A percentile compares a stretch with the other conserved stretches of the same genome.
These are phyloP conservation scores for Suhomyces choctaworum DNA, from an alignment of 1,139 yeast species.

Conservation along the genomic window DNA sequence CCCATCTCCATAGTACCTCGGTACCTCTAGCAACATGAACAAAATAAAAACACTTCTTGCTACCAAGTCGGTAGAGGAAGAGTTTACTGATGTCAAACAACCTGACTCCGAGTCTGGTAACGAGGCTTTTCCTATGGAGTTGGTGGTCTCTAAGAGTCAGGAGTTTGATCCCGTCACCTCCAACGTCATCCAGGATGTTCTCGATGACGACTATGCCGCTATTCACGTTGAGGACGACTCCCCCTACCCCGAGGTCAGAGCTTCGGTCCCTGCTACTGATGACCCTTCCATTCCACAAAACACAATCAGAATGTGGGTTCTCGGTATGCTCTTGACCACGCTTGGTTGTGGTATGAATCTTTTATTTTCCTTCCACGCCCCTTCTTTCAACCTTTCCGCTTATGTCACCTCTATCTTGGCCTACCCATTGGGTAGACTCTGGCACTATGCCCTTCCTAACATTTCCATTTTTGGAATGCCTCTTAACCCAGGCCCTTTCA, in stretches of 20 bases:
- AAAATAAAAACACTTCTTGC: conserved; percentile 1
- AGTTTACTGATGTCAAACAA: conserved; percentile 1
- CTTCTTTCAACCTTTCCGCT: conserved; percentile 55
- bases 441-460: conserved; percentile 52
- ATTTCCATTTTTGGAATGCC: conserved; percentile 39
- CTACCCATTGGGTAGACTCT: conserved; percentile 59
- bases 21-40: conserved; percentile 4
- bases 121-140: conserved; percentile 16
- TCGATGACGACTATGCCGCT: conserved; percentile 47
- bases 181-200: conserved; percentile 16
- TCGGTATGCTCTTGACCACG: conserved; percentile 53
- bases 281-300: conserved; percentile 57
- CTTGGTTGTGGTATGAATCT: conserved; percentile 62
- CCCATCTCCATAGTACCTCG: too few relatives aligned
- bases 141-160: conserved; percentile 32
- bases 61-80: conserved; percentile 4
- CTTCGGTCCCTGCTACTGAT: conserved; percentile 64
- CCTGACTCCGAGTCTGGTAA: conserved; percentile 22
- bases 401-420: conserved; percentile 60
- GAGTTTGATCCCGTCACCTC: conserved; percentile 42
- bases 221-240: conserved; percentile 52
- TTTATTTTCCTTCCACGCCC: conserved; percentile 60
- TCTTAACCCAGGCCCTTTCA: conserved; percentile 66
- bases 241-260: conserved; percentile 70
- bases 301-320: conserved; percentile 62